Evolutionary conservation across 2,329 filamentous ascomycete genomes (phyloP), one percentile per base, ranked within the genome.

Genomic region (Mariannaea sp.): DNA sequence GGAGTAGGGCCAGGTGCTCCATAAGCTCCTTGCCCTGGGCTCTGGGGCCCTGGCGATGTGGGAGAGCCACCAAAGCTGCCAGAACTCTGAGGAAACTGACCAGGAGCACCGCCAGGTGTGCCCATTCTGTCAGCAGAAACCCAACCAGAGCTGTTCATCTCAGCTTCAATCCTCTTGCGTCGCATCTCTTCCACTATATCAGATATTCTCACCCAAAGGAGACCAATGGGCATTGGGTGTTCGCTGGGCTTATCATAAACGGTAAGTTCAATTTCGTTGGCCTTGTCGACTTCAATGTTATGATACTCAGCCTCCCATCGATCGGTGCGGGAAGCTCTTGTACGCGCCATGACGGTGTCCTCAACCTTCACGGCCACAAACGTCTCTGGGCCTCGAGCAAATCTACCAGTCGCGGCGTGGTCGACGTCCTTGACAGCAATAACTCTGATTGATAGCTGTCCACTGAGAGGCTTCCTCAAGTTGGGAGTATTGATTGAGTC

Each of bases 181-280:
- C 94, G 88, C 82, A 99, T 93, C 73, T 99, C 94, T 70, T 99
- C 94, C 2, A 92, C 91, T 61, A 99, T 96, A 71, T 99, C 94
- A 13, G 94, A 96, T 68, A 99, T 93, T 55, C 94, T 84, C 53
- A 99, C 87, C 94, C 94, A 99, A 12, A 97, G 82, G 81, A 99
- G 86, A 51, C 88, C 94, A 66, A 99, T 96, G 33, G 94, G 94
- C 45, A 95, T 86, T 12, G 92, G 87, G 64, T 96, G 89, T 65
- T 97, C 92, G 58, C 87, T 86, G 2, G 92, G 87, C 75, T 96
- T 97, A 72, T 99, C 94, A 73, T 99, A 99, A 9, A 99, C 92
- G 0, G 92, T 97, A 48, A 99, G 84, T 71, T 99, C 94, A 57
- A 99, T 91, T 74, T 99, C 94, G 73, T 99, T 99, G 46, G 94